Evolutionary conservation across 2,329 filamentous ascomycete genomes (phyloP), one percentile per base, ranked within the genome.

Genomic region (Colletotrichum higginsianum): DNA sequence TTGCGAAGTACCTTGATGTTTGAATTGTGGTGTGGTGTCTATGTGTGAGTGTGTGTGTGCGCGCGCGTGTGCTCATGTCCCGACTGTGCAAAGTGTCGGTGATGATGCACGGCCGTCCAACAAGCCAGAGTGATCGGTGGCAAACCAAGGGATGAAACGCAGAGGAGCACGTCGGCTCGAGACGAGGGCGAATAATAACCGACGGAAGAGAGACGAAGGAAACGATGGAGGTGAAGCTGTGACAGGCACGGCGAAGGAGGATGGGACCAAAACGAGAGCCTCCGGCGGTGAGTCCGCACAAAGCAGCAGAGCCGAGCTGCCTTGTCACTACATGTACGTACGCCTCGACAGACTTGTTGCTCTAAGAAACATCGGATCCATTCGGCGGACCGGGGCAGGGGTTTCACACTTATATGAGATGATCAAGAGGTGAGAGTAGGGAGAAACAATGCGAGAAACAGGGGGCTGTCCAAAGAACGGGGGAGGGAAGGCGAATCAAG

Each of bases 141-240:
- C 52, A 49, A 46, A 49, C 67, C 44, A 60, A 62, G 57, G 47
- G 64, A 68, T 67, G 68, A 68, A 71, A 71, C 68, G 52, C 67
- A 38, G 58, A 35, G 52, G 57, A 63, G 49, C 53, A 53, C 44
- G 67, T 64, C 50, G 53, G 53, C 5, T 58, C 62, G 56, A 38
- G 62, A 50, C 47, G 66, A 50, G 58, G 49, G 57, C 50, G 50
- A 58, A 63, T 16, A 52, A 50, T 38, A 40, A 47, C 35, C 55
- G 46, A 26, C 38, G 21, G n/a, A 52, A 26, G 30, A 42, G 53
- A 18, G 16, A 52, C 16, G 42, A 42, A 44, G 11, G 35, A 21
- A 67, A 38, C 53, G 56, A 63, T 16, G 50, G 61, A 18, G 44
- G 18, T n/a, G 47, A 8, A n/a, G 26, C 35, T 38, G 18, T 40